Evolutionary conservation across 1,284 basidiomycete species (phyloP).

Genomic region (Sporisorium iseilematis-ciliati): DNA sequence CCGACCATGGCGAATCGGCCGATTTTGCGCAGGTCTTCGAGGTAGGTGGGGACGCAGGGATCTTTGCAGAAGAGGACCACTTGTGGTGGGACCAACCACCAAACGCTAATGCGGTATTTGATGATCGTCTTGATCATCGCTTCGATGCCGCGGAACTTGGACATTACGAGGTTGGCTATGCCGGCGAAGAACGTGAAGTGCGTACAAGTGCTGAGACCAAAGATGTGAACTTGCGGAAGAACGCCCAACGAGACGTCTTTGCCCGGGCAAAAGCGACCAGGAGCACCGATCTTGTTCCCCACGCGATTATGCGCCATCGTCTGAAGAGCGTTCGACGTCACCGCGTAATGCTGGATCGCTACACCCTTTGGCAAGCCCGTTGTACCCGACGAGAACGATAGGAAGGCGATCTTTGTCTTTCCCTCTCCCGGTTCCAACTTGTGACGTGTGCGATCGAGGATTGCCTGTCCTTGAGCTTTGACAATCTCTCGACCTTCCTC

Average conservation of each 20-base stretch:
- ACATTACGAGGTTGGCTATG: slow-evolving; percentile 55
- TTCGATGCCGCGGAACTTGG: slow-evolving; percentile 59
- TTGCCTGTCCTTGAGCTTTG: slow-evolving; percentile 66
- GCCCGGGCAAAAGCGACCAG: slow-evolving; percentile 52
- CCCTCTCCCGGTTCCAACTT: slow-evolving; percentile 76
- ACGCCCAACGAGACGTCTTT: slow-evolving; percentile 57
- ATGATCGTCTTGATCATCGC: slow-evolving; percentile 60
- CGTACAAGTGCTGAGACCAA: slow-evolving; percentile 61
- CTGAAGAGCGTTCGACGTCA: slow-evolving; percentile 62
- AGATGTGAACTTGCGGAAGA: slow-evolving; percentile 60
- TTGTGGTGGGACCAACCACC: slow-evolving; percentile 57
- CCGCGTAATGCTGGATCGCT: slow-evolving; percentile 64
- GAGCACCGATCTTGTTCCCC: slow-evolving; percentile 31
- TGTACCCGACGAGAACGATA: slow-evolving; percentile 70
- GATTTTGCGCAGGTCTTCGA: slow-evolving; percentile 41
- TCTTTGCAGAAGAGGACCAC: slow-evolving; percentile 58
- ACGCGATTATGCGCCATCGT: slow-evolving; percentile 66
- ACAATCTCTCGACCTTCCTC: slow-evolving; percentile 72
- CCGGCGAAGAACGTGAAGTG: slow-evolving; percentile 66
- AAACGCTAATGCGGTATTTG: slow-evolving; percentile 63
- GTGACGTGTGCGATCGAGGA: slow-evolving; percentile 71
- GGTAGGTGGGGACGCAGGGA: slow-evolving; percentile 59
- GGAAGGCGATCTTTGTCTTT: slow-evolving; percentile 72
- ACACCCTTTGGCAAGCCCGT: slow-evolving; percentile 70
- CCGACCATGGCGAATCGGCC: slow-evolving; percentile 60